Base-by-base conservation (phyloP, 495 filamentous ascomycete genomes). In the Endocarpon pusillum region DNA sequence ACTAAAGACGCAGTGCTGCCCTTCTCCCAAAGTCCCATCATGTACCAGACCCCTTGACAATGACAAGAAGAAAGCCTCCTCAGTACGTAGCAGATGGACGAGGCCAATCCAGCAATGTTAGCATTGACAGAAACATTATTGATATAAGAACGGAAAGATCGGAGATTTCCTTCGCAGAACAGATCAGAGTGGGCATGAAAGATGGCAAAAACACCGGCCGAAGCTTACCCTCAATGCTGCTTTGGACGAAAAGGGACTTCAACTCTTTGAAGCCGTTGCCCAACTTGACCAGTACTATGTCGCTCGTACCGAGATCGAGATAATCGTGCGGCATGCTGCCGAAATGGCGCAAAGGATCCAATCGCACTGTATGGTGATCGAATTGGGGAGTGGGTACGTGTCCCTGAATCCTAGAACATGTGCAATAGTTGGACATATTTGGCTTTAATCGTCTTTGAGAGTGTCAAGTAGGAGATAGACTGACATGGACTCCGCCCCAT, bases 211-310 rank as follows among this genome's bases (percentile, higher is more conserved):
- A n/a, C n/a, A n/a, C n/a, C n/a, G n/a, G n/a, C n/a, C n/a, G n/a
- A n/a, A n/a, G n/a, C n/a, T n/a, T 9, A 8, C 7, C 56, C 82
- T 10, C 63, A 83, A 10, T n/a, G n/a, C n/a, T n/a, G n/a, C n/a
- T n/a, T 87, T 83, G 49, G 72, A 84, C 42, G 70, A 79, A 43
- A 61, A 60, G 26, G 81, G 81, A 16, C 55, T 87, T 33, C 71
- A 74, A 46, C 52, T 81, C 20, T 87, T 87, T 45, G 81, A 87
- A 46, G 59, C 75, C 6, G 31, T 86, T 38, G 86, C 81, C 1
- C 84, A 82, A 44, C 53, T 80, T 27, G 69, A 81, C 3, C 78
- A 82, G 43, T 87, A 87, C 53, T 87, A 83, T 43, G 59, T 81
- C 42, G 82, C 78, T 25, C 78, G 78, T 50, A 64, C 76, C 23